Conservation (phyloP, 306 rosid genomes). For the Prunus padus region DNA sequence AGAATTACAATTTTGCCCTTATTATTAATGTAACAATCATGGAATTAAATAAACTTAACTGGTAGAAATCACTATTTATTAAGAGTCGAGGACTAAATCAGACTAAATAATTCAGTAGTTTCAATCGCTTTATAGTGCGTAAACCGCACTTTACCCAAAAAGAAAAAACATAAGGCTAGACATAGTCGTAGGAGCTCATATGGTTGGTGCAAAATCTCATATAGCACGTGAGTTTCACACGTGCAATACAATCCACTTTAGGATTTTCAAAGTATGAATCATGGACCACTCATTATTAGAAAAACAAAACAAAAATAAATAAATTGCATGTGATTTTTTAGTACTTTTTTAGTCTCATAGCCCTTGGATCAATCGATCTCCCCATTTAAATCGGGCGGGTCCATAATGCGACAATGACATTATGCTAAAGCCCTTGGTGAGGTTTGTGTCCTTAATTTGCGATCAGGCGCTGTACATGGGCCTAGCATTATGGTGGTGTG, state of each 20-base stretch:
- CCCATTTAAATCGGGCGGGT: constrained; percentile 8
- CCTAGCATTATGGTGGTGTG: neutral
- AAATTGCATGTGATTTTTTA: neutral
- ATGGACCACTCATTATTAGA: neutral
- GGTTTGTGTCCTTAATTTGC: neutral
- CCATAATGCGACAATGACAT: neutral
- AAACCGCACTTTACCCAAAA: no score
- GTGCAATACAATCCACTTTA: constrained; percentile 23
- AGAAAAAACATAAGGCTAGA: neutral
- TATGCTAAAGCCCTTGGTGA: neutral
- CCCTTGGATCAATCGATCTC: neutral
- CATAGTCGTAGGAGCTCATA: neutral
- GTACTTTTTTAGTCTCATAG: neutral
- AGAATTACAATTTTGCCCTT: no score
- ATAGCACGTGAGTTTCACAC: constrained; percentile 32
- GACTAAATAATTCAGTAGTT: no score
- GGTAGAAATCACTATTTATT: no score
- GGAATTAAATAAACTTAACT: no score
- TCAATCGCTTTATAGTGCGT: no score
- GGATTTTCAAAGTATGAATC: constrained; percentile 1
- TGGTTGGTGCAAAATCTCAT: constrained; percentile 25
- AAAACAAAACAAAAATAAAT: neutral
- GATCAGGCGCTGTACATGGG: neutral
- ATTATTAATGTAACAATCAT: no score
- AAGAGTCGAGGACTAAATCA: no score